Percentiles rank a stretch among this genome's conserved stretches.
phyloP scores from a whole-genome alignment of 805 yeast species.

The Starmerella gropengiesseri region DNA sequence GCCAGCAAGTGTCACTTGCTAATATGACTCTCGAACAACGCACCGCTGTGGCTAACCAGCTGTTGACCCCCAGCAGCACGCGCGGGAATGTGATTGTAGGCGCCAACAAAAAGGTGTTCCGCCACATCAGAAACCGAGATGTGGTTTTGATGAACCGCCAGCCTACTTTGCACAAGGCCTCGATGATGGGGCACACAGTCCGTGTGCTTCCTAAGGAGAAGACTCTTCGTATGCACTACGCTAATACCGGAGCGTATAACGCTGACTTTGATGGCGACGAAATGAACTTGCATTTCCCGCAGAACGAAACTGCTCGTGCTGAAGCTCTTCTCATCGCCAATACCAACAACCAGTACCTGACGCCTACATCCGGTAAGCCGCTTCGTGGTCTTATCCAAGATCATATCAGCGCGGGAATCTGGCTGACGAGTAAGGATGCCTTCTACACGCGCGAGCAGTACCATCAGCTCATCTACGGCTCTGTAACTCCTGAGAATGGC shows the following conservation, averaged over 20 bases:
- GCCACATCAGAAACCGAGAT: constrained; percentile 91
- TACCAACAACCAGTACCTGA: constrained; percentile 92
- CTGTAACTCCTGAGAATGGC: constrained; percentile 95
- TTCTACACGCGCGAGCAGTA: constrained; percentile 84
- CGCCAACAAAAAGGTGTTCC: constrained; percentile 80
- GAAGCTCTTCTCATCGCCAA: constrained; percentile 92
- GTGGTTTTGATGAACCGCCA: constrained; percentile 98
- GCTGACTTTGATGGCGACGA: constrained; percentile 99
- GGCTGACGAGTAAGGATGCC: constrained; percentile 89
- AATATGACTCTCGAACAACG: constrained; percentile 92
- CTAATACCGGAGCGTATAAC: constrained; percentile 97
- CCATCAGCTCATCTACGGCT: constrained; percentile 87
- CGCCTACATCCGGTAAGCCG: constrained; percentile 98
- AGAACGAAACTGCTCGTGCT: constrained; percentile 91
- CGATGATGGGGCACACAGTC: constrained; percentile 99
- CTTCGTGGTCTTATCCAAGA: constrained; percentile 98
- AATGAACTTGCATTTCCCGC: constrained; percentile 99
- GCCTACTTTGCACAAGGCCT: constrained; percentile 97
- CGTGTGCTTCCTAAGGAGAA: constrained; percentile 95
- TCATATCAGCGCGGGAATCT: constrained; percentile 97
- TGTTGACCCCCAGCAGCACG: constrained; percentile 57
- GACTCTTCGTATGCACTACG: constrained; percentile 91
- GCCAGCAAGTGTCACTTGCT: constrained; percentile 63
- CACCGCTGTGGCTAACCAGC: constrained; percentile 86
- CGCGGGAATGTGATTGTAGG: constrained; percentile 12